A percentile compares a stretch with the other conserved stretches of the same genome.
Evolutionary conservation across 345 rosid genomes (phyloP).

Genomic region (Combretum micranthum): DNA sequence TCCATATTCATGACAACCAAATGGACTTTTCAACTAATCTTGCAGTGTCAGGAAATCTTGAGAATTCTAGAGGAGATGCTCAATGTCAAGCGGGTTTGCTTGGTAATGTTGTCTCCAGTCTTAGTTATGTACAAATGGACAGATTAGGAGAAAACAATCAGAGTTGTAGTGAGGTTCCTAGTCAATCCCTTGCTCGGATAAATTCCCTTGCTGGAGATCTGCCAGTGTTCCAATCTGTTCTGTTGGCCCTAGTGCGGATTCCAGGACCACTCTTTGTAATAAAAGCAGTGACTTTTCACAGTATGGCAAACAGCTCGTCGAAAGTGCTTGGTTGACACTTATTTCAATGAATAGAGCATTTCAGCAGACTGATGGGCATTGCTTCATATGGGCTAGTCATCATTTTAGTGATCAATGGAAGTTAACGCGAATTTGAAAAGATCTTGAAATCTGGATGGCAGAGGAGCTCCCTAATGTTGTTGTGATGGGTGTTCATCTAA

Average conservation of each 20-base stretch:
- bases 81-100: slow-evolving; percentile 38
- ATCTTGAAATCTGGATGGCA: too few relatives aligned
- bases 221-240: slow-evolving; percentile 21
- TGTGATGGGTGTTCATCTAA: too few relatives aligned
- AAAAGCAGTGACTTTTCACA: slow-evolving; percentile 29
- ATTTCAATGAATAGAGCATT: too few relatives aligned
- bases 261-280: slow-evolving; percentile 12
- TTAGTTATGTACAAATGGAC: too few relatives aligned
- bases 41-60: slow-evolving; percentile 21
- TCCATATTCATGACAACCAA: slow-evolving; percentile 26
- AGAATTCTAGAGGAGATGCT: slow-evolving; percentile 31
- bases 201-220: slow-evolving; percentile 33
- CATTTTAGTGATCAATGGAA: too few relatives aligned
- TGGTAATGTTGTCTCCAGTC: slow-evolving; percentile 26
- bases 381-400: too few relatives aligned
- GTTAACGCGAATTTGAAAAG: too few relatives aligned
- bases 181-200: slow-evolving; percentile 23
- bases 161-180: slow-evolving; percentile 18
- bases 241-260: slow-evolving; percentile 22
- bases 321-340: too few relatives aligned
- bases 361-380: too few relatives aligned
- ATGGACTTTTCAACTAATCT: slow-evolving; percentile 37
- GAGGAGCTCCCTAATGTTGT: too few relatives aligned
- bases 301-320: slow-evolving; percentile 27
- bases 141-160: slow-evolving; percentile 44